phyloP scores from a whole-genome alignment of 257 asterid species.

The Striga asiatica region DNA sequence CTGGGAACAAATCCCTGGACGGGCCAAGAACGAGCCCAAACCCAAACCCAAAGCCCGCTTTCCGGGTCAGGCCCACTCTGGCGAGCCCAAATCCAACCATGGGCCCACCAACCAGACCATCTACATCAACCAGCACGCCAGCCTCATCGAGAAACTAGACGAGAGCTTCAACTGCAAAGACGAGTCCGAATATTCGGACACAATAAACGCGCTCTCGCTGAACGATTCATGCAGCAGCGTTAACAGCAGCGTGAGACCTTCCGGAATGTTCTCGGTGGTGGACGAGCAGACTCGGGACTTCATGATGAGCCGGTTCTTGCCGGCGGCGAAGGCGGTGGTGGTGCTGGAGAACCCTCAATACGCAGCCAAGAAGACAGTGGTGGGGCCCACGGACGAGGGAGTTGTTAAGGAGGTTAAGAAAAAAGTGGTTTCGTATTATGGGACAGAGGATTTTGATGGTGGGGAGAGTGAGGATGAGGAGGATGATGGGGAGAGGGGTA shows the following conservation, averaged over 20 bases:
- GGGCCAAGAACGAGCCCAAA: constrained; percentile 41
- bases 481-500: constrained; percentile 15
- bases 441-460: constrained; percentile 27
- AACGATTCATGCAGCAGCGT: constrained; percentile 53
- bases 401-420: constrained; percentile 35
- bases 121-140: constrained; percentile 66
- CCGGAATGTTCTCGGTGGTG: constrained; percentile 41
- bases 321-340: constrained; percentile 87
- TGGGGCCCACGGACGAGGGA: too few relatives aligned
- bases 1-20: constrained; percentile 87
- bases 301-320: constrained; percentile 84
- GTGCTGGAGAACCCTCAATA: constrained; percentile 65
- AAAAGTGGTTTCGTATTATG: constrained; percentile 29
- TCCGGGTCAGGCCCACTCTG: constrained; percentile 30
- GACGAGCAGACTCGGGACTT: constrained; percentile 65
- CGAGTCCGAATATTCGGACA: constrained; percentile 59
- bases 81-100: too few relatives aligned
- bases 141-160: constrained; percentile 53
- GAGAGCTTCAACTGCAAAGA: constrained; percentile 50
- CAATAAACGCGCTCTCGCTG: constrained; percentile 35
- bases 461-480: constrained; percentile 46
- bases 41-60: constrained; percentile 51
- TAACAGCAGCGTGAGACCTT: constrained; percentile 42
- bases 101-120: too few relatives aligned
- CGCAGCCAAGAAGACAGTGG: constrained; percentile 46